A percentile compares a stretch with the other conserved stretches of the same genome.
phyloP scores from a whole-genome alignment of 176 grass and related monocot genomes.

The Oropetium thomaeum region DNA sequence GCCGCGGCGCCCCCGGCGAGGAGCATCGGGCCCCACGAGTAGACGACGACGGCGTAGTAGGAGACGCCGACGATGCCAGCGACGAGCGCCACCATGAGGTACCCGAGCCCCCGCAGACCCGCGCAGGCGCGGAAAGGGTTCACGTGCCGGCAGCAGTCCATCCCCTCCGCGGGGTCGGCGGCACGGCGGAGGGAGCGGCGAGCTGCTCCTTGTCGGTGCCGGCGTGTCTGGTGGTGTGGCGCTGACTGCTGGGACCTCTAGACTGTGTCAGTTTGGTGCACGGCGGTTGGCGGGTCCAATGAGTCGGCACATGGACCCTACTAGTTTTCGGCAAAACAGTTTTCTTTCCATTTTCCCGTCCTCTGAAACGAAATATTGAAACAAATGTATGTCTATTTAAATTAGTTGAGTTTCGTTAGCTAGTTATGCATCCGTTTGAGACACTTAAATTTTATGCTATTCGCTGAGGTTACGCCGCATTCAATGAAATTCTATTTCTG shows the following conservation, averaged over 20 bases:
- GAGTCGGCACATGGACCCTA: background rate
- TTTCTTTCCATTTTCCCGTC: too few relatives aligned
- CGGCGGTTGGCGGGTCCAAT: background rate
- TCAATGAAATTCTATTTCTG: too few relatives aligned
- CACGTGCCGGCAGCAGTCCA: constrained; percentile 52
- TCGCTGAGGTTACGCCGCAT: too few relatives aligned
- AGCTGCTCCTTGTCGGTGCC: background rate
- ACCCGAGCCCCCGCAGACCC: constrained; percentile 55
- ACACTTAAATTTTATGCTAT: too few relatives aligned
- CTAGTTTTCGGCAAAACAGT: too few relatives aligned
- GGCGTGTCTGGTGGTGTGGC: background rate
- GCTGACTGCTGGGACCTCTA: background rate
- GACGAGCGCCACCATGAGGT: constrained; percentile 67
- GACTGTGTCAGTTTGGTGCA: background rate
- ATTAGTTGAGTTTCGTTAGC: too few relatives aligned
- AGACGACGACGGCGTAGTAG: constrained; percentile 83
- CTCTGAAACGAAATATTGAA: too few relatives aligned
- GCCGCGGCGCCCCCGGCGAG: constrained; percentile 13
- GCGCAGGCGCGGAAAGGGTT: constrained; percentile 73
- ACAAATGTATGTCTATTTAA: too few relatives aligned
- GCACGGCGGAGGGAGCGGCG: background rate
- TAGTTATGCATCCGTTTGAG: too few relatives aligned
- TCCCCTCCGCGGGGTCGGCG: background rate
- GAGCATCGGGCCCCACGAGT: constrained; percentile 65
- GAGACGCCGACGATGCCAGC: constrained; percentile 54